Evolutionary conservation across 306 rosid genomes (phyloP), one percentile per base, ranked within the genome.

Genomic region (Medicago ruthenica): DNA sequence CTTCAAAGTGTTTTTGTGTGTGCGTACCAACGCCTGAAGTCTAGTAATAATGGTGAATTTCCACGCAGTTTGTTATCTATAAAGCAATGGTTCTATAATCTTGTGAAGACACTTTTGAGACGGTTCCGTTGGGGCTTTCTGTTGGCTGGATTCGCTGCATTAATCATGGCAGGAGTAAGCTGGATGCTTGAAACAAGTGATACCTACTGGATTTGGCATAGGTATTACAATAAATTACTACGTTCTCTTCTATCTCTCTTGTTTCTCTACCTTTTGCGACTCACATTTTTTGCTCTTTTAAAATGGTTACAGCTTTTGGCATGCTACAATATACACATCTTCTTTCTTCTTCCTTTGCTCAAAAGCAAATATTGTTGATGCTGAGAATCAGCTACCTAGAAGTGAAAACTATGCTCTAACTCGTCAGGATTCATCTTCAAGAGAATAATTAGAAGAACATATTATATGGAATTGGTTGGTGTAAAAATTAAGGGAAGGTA

Each of bases 131-230:
- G 99, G 98, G 90, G 88, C 4, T 96, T 86, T 78, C 31, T 88
- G 24, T 74, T 92, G 41, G 93, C 86, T 17, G 99, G 98, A 64
- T 83, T 87, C n/a, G 34, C 55, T 6, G 77, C 92, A 40, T 79
- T 96, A 83, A 88, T 89, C 76, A 77, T 92, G 88, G 99, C 99
- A 37, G 93, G 83, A 81, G 64, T 58, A 50, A 92, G 99, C 83
- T 87, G 99, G 99, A 76, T 47, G 7, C 80, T 92, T 77, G 99
- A 92, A 87, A 88, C 83, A 64, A 88, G 93, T 80, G 83, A 85
- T 74, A 92, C 61, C 79, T 96, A 96, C 88, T 96, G 99, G 99
- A 36, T 92, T 73, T 96, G 99, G 99, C 98, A 92, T 60, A 96
- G 98, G 99, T 92, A 67, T 24, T 20, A 66, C 71, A 12, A 51